Base-by-base conservation (phyloP, 2,329 filamentous ascomycete genomes). In the Alternaria brassicae region DNA sequence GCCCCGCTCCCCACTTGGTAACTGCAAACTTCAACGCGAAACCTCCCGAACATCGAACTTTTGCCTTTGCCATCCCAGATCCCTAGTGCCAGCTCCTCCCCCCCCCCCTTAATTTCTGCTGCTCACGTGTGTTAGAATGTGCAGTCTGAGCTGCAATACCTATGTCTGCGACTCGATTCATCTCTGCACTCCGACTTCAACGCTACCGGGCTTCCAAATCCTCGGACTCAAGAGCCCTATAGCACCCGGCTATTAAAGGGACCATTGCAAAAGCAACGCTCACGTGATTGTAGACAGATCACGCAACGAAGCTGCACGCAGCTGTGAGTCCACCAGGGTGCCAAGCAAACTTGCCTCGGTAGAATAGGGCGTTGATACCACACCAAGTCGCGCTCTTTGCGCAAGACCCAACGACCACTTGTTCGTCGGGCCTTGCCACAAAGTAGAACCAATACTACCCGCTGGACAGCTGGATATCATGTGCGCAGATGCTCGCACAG, bases 1-100 rank as follows among this genome's bases (percentile, higher is more conserved):
- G 42, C 42, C 56, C 56, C 56, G 50, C 42, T 42, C 51, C 51
- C 51, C 56, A 58, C 56, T 40, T 23, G 44, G 23, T 21, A 40
- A 40, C 42, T 36, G 36, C 25, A 55, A 49, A 42, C 25, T 54
- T 34, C 41, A 54, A 47, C 21, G 36, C 42, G 37, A 39, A 42
- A 49, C 19, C 30, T 21, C 28, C 41, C 55, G 34, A 28, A 40
- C 19, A 45, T 58, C 44, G 44, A 48, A 25, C 13, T n/a, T 48
- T 48, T 48, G 19, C 44, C 44, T 48, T 48, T 48, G 19, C 44
- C 44, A 48, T 48, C 44, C 44, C 30, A 48, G 44, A 48, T 48
- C 44, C 23, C 28, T 48, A 48, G 44, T 21, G 13, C 30, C 15
- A 23, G 19, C 21, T 48, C 25, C 19, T 7, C 30, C 19, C 30